Base-by-base conservation (phyloP, 192 early-diverging fungal species). In the Diversispora eburnea region DNA sequence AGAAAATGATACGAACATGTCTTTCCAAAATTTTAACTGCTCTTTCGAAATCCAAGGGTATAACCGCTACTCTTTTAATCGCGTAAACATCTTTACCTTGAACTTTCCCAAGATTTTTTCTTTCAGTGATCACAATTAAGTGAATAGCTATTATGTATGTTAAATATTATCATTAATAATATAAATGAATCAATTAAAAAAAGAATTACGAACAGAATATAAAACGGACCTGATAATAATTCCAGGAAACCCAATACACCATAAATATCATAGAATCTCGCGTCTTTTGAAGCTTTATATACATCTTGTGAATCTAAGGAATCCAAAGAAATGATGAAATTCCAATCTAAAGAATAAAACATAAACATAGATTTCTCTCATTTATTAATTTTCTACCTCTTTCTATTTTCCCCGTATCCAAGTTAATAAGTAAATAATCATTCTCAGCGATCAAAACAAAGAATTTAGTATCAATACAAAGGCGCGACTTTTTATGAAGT, bases 71-170 rank as follows among this genome's bases (percentile, higher is more conserved):
- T 22, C 22, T 62, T 62, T 59, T 73, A 3, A 73, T 39, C 9
- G 51, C 51, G 7, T 58, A 73, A 61, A 73, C 48, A 73, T 33
- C 13, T 42, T 73, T 73, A 41, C 59, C 71, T 25, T 73, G 56
- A 48, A 73, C 13, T 41, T 62, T 43, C 13, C 71, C 71, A 33
- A 73, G 43, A 15, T 20, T 10, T n/a, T 51, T 59, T 33, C 54
- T 20, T 22, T 55, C 54, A 8, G 71, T 73, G 22, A 73, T 60
- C 8, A 73, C 22, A 33, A 73, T 62, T 2, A 73, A 10, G 33
- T 73, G 25, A 17, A 15, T 10, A 56, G 20, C 67, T 70, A 49
- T 20, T 42, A 12, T 19, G 42, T 43, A 3, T 15, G 46, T 46
- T 54, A 22, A 2, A 68, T 8, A 15, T 10, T 13, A 19, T 46